A percentile compares a stretch with the other conserved stretches of the same genome.
Evolutionary conservation across 2,329 filamentous ascomycete species (phyloP).

Genomic region (Trichoderma breve): DNA sequence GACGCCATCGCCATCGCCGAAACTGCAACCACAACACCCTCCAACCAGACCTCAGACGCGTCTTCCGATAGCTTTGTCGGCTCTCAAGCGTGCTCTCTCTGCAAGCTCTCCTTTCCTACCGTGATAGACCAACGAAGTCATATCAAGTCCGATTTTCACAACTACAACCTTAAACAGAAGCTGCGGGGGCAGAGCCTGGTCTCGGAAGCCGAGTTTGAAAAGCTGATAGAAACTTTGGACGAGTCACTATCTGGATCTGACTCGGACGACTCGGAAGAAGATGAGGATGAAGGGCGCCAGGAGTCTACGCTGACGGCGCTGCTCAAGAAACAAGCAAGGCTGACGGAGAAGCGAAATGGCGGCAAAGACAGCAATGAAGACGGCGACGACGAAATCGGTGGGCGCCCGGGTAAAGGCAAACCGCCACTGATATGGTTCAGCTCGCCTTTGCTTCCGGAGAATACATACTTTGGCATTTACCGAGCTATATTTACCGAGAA

Average conservation of each 20-base stretch:
- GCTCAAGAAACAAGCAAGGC: constrained; percentile 77
- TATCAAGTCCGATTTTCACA: constrained; percentile 84
- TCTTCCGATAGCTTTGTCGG: constrained; percentile 43
- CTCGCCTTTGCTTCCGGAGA: constrained; percentile 70
- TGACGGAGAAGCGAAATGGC: constrained; percentile 50
- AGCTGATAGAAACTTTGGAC: constrained; percentile 78
- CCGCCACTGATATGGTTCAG: constrained; percentile 83
- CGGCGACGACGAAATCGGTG: constrained; percentile 39
- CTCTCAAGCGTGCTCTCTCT: constrained; percentile 78
- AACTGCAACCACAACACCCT: constrained; percentile 21
- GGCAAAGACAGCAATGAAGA: constrained; percentile 55
- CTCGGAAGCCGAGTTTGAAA: constrained; percentile 80
- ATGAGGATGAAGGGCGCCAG: constrained; percentile 54
- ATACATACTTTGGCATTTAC: constrained; percentile 83
- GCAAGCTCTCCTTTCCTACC: constrained; percentile 66
- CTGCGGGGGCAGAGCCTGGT: constrained; percentile 70
- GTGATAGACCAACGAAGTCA: constrained; percentile 82
- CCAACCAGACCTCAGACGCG: background rate
- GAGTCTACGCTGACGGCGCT: constrained; percentile 73
- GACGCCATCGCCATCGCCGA: constrained; percentile 28
- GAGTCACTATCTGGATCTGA: constrained; percentile 91
- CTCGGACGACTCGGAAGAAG: constrained; percentile 67
- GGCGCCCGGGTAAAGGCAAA: constrained; percentile 58
- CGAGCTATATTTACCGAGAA: constrained; percentile 71
- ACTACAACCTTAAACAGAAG: constrained; percentile 93